A percentile compares a stretch with the other conserved stretches of the same genome.
phyloP scores from a whole-genome alignment of 2,329 filamentous ascomycete genomes.

The Canariomyces notabilis region DNA sequence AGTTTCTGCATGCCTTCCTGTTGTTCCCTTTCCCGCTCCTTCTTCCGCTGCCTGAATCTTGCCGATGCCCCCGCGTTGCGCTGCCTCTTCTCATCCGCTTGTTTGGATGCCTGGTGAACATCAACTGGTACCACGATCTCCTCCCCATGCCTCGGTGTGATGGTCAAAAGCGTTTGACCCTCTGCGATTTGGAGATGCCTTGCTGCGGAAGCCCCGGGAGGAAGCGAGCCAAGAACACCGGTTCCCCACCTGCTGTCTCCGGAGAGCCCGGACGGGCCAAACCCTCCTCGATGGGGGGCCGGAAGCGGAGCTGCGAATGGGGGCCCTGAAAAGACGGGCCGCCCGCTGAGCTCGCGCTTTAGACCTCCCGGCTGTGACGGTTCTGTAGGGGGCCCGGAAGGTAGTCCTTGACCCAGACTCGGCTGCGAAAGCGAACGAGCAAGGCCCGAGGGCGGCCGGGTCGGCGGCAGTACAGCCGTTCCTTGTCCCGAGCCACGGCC shows the following conservation, averaged over 20 bases:
- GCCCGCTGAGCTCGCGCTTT: slow-evolving; percentile 20
- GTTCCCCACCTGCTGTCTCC: slow-evolving; percentile 22
- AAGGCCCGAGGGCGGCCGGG: slow-evolving; percentile 24
- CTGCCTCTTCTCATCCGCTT: slow-evolving; percentile 79
- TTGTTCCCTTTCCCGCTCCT: slow-evolving; percentile 74
- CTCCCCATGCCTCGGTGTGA: slow-evolving; percentile 35
- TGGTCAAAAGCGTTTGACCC: slow-evolving; percentile 30
- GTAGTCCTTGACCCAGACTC: slow-evolving; percentile 23
- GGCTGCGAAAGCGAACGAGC: slow-evolving; percentile 36
- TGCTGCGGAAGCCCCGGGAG: slow-evolving; percentile 10
- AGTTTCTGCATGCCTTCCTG: slow-evolving; percentile 63
- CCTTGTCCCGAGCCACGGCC: slow-evolving; percentile 4
- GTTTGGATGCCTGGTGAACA: slow-evolving; percentile 73
- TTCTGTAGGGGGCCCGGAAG: slow-evolving; percentile 22
- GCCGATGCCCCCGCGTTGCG: slow-evolving; percentile 83
- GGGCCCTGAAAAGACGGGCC: slow-evolving; percentile 16
- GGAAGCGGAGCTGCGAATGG: slow-evolving; percentile 13
- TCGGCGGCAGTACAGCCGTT: slow-evolving; percentile 8
- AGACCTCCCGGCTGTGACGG: slow-evolving; percentile 6
- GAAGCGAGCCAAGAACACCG: slow-evolving; percentile 10
- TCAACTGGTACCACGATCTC: slow-evolving; percentile 64
- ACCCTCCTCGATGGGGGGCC: slow-evolving; percentile 7
- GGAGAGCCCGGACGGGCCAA: background rate
- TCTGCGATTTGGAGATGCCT: slow-evolving; percentile 24
- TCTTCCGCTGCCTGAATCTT: slow-evolving; percentile 73